Conservation (phyloP, 768 basidiomycete species). For the Lactifluus subvellereus region DNA sequence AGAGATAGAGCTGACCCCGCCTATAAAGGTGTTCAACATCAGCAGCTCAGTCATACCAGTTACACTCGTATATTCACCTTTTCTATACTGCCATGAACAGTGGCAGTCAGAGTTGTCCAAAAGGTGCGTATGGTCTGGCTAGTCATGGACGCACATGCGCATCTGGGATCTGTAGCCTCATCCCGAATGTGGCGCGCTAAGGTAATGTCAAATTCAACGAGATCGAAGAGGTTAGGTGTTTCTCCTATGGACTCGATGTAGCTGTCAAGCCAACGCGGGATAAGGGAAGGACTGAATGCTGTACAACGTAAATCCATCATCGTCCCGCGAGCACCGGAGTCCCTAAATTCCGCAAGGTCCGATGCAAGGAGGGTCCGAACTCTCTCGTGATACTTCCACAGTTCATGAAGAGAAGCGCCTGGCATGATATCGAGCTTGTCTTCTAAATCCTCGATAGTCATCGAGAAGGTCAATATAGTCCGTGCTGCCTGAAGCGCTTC, state of each 20-base stretch:
- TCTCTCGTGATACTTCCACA: slow-evolving; percentile 7
- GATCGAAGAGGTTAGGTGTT: not conserved
- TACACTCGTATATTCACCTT: not conserved
- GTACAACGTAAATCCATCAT: not conserved
- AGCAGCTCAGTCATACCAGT: too few species aligned
- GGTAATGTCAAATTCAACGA: not conserved
- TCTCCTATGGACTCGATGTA: slow-evolving; percentile 5
- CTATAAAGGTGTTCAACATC: not conserved
- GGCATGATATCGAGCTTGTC: not conserved
- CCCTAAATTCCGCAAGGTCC: not conserved
- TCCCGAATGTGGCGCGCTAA: not conserved
- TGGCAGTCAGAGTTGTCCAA: not conserved
- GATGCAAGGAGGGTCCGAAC: not conserved
- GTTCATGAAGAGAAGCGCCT: not conserved
- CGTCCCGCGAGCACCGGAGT: too few species aligned
- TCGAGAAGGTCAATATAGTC: not conserved
- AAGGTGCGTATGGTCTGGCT: not conserved
- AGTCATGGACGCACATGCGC: not conserved
- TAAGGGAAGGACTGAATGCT: not conserved
- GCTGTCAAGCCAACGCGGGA: slow-evolving; percentile 2
- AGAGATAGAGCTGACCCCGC: not conserved
- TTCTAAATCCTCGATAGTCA: not conserved
- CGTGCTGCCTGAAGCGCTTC: not conserved
- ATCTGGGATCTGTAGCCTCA: not conserved
- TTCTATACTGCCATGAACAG: not conserved